A percentile compares a stretch with the other conserved stretches of the same genome.
Evolutionary conservation across 495 filamentous ascomycete species (phyloP).

Genomic region (Aspergillus coremiiformis): DNA sequence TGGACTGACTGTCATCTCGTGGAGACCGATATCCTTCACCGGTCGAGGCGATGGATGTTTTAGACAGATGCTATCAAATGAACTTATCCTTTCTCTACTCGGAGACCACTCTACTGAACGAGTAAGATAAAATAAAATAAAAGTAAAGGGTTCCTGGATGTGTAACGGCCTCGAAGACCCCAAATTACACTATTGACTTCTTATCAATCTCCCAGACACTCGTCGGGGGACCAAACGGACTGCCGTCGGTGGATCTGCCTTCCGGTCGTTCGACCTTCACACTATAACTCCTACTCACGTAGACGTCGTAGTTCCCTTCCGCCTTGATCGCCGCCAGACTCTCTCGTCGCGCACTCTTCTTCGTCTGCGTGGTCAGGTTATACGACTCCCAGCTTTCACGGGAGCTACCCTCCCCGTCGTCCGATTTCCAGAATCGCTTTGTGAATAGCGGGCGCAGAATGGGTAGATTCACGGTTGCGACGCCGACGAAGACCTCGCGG

Average conservation of each 20-base stretch:
- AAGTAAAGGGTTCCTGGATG: too few species aligned
- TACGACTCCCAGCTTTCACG: not conserved
- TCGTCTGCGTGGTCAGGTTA: not conserved
- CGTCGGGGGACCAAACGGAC: not conserved
- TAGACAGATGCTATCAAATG: not conserved
- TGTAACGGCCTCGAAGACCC: too few species aligned
- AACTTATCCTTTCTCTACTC: not conserved
- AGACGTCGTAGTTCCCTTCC: not conserved
- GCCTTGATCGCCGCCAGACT: constrained; percentile 1
- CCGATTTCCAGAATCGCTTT: not conserved
- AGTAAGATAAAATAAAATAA: too few species aligned
- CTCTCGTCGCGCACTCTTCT: not conserved
- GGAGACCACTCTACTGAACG: too few species aligned
- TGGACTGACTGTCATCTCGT: not conserved
- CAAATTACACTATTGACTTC: constrained; percentile 1
- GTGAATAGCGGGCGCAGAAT: not conserved
- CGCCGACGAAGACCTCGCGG: constrained; percentile 1
- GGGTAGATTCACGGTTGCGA: not conserved
- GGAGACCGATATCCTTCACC: not conserved
- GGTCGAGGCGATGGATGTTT: not conserved
- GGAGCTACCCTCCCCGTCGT: not conserved
- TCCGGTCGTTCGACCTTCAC: not conserved
- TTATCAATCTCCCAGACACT: constrained; percentile 5
- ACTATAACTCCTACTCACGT: not conserved
- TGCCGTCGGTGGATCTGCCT: not conserved